Evolutionary conservation across 495 filamentous ascomycete species (phyloP).

Genomic region (Trichoderma asperelloides): DNA sequence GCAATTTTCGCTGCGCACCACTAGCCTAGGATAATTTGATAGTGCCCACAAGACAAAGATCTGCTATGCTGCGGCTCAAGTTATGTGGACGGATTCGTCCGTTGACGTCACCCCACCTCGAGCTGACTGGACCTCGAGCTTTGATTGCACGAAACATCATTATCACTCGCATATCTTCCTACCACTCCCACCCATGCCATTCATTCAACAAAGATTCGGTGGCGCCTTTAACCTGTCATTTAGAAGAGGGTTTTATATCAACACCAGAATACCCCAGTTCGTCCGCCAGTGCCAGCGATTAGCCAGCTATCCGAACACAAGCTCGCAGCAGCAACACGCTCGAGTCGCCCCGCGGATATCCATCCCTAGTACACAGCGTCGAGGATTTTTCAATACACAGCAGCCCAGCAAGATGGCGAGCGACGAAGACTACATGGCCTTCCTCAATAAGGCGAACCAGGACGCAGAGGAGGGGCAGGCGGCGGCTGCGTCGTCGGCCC

Average conservation of each 20-base stretch:
- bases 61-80: no score
- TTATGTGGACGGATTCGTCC: not conserved
- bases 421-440: constrained; percentile 71
- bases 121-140: not conserved
- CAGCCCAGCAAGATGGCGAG: constrained; percentile 49
- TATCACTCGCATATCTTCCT: not conserved
- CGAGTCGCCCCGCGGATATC: not conserved
- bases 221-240: not conserved
- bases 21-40: not conserved
- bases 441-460: constrained; percentile 76
- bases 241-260: not conserved
- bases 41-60: not conserved
- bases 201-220: not conserved
- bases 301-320: not conserved
- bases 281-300: not conserved
- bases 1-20: no score
- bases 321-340: not conserved
- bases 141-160: not conserved
- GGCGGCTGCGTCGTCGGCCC: constrained; percentile 15
- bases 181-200: not conserved
- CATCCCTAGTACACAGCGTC: not conserved
- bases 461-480: constrained; percentile 44
- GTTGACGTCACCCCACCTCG: constrained; percentile 1
- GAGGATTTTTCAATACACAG: no score
- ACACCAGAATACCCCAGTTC: not conserved